Percentiles rank a stretch among this genome's conserved stretches.
phyloP scores from a whole-genome alignment of 805 yeast species.

The Barnettozyma sucrosica region DNA sequence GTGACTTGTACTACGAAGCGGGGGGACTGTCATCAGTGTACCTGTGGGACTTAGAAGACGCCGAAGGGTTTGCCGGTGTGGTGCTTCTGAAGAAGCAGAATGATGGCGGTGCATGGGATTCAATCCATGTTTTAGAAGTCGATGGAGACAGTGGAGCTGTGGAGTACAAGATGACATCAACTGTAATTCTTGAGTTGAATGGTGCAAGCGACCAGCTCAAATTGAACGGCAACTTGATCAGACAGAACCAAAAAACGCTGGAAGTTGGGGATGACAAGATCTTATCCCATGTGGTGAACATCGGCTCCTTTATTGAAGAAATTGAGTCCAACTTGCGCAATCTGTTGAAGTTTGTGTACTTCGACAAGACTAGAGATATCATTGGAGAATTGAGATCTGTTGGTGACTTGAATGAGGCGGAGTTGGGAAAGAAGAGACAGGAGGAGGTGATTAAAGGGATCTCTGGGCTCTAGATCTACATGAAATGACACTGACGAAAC shows the following conservation, averaged over 20 bases:
- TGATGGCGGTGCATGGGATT: constrained; percentile 64
- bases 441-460: constrained; percentile 6
- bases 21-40: constrained; percentile 90
- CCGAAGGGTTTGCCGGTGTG: constrained; percentile 77
- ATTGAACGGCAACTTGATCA: constrained; percentile 77
- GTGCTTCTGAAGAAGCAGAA: constrained; percentile 72
- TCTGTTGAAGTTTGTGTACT: constrained; percentile 86
- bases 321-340: constrained; percentile 83
- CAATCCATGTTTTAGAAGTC: constrained; percentile 88
- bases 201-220: constrained; percentile 33
- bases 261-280: constrained; percentile 34
- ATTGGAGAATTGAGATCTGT: constrained; percentile 58
- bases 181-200: constrained; percentile 71
- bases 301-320: constrained; percentile 84
- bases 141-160: constrained; percentile 32
- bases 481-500: neutral
- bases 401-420: constrained; percentile 10
- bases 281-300: constrained; percentile 71
- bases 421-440: constrained; percentile 6
- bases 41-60: constrained; percentile 72
- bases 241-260: constrained; percentile 64
- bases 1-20: constrained; percentile 83
- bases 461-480: constrained; percentile 2
- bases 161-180: constrained; percentile 72
- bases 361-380: constrained; percentile 89